Evolutionary conservation across 345 rosid species (phyloP), one percentile per base, ranked within the genome.

Genomic region (Excoecaria agallocha): DNA sequence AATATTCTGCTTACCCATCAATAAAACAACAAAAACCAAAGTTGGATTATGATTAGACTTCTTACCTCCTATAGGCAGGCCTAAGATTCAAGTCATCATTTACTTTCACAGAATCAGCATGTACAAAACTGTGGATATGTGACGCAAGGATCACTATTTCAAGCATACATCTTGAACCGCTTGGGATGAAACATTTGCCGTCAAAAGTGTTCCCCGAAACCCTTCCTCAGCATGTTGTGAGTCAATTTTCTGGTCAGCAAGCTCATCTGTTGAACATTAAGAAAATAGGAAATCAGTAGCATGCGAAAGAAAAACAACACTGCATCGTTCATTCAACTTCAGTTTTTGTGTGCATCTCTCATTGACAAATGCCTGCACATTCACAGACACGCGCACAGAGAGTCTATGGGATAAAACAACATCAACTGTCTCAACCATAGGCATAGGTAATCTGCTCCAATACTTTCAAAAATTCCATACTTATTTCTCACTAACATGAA

Each of bases 151-250:
- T 11, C 9, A 68, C 77, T 38, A 24, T 20, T 69, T 52, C 4
- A 74, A 77, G 51, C 54, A 76, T 15, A 22, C 73, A 68, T 63
- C 79, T 76, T 76, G 82, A 65, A 82, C 85, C 79, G 86, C 91
- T 84, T 89, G 85, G 49, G 96, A 90, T 66, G 94, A 79, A 77
- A 85, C 81, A 80, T 87, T 84, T 77, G 92, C 85, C 19, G 96
- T 84, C 87, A 95, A 77, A 65, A 95, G 89, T 46, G 99, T 91
- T 54, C 99, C 97, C 12, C 93, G 88, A 75, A 95, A 95, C 30
- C 99, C 99, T 82, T 81, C 95, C 80, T 94, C 97, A 8, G 85
- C 76, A 81, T 79, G 87, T 63, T 83, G 86, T 69, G 80, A 75
- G 70, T 85, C 85, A 76, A 84, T 75, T 80, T 87, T 92, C 83